phyloP scores from a whole-genome alignment of 768 basidiomycete species.

The Baorangia bicolor region DNA sequence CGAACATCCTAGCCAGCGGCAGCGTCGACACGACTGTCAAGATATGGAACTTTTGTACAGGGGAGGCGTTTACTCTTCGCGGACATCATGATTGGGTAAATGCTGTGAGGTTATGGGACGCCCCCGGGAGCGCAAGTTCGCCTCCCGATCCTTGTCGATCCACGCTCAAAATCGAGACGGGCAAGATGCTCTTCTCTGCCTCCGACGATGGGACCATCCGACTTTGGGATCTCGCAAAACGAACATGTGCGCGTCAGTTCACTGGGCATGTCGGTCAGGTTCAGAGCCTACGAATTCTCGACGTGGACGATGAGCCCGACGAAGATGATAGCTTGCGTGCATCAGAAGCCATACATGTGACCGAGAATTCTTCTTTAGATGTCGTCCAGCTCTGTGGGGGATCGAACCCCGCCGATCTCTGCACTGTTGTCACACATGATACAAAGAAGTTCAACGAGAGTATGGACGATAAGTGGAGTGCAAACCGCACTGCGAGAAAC shows the following conservation, averaged over 20 bases:
- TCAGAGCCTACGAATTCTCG: slow-evolving; percentile 81
- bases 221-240: slow-evolving; percentile 86
- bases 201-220: slow-evolving; percentile 93
- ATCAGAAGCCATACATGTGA: slow-evolving; percentile 7
- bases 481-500: slow-evolving; percentile 2
- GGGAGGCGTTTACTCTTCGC: slow-evolving; percentile 87
- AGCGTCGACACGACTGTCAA: slow-evolving; percentile 94
- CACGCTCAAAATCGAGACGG: slow-evolving; percentile 61
- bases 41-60: slow-evolving; percentile 91
- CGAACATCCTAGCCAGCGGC: slow-evolving; percentile 88
- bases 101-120: slow-evolving; percentile 90
- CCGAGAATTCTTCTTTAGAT: slow-evolving; percentile 18
- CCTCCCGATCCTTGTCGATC: slow-evolving; percentile 26
- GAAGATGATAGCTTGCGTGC: slow-evolving; percentile 17
- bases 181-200: slow-evolving; percentile 96
- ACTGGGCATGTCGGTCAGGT: slow-evolving; percentile 93
- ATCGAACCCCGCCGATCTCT: slow-evolving; percentile 21
- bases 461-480: slow-evolving; percentile 11
- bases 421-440: slow-evolving; percentile 33
- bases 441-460: slow-evolving; percentile 7
- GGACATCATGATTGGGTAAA: slow-evolving; percentile 98
- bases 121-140: slow-evolving; percentile 7
- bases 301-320: slow-evolving; percentile 54
- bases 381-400: slow-evolving; percentile 14
- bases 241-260: slow-evolving; percentile 82